Percentiles rank a stretch among this genome's conserved stretches.
phyloP scores from a whole-genome alignment of 2,329 filamentous ascomycete species.

The Verticillium nonalfalfae region DNA sequence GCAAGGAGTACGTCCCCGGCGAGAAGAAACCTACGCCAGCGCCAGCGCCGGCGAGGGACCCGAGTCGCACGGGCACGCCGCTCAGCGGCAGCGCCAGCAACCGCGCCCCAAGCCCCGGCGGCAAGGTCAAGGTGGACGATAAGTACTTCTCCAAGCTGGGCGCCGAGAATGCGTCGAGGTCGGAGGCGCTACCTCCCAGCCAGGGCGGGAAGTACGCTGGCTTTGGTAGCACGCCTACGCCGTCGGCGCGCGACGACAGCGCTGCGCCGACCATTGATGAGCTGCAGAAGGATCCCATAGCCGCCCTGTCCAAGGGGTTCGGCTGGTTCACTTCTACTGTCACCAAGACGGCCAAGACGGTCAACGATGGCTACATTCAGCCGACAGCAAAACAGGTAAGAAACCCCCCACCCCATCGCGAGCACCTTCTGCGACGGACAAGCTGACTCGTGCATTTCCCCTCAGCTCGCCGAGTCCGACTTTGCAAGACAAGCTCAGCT shows the following conservation, averaged over 20 bases:
- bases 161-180: slow-evolving; percentile 70
- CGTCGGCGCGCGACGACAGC: slow-evolving; percentile 35
- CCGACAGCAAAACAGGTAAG: slow-evolving; percentile 82
- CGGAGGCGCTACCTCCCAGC: slow-evolving; percentile 70
- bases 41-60: slow-evolving; percentile 26
- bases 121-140: slow-evolving; percentile 66
- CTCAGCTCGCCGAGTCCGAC: slow-evolving; percentile 71
- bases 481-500: slow-evolving; percentile 61
- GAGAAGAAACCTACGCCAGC: slow-evolving; percentile 45
- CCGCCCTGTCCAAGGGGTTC: slow-evolving; percentile 83
- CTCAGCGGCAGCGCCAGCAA: slow-evolving; percentile 30
- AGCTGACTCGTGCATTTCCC: background rate
- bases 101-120: slow-evolving; percentile 32
- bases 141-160: slow-evolving; percentile 86
- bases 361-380: slow-evolving; percentile 88
- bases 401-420: background rate
- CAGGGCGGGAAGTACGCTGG: slow-evolving; percentile 91
- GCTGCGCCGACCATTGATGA: slow-evolving; percentile 71
- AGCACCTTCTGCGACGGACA: background rate
- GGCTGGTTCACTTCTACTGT: slow-evolving; percentile 90
- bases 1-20: slow-evolving; percentile 73
- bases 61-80: slow-evolving; percentile 32
- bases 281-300: slow-evolving; percentile 84
- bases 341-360: slow-evolving; percentile 81
- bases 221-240: slow-evolving; percentile 73